These are phyloP conservation scores for Hypoxylon sp. DNA, from an alignment of 2,329 filamentous ascomycete genomes.

Conservation along the genomic window DNA sequence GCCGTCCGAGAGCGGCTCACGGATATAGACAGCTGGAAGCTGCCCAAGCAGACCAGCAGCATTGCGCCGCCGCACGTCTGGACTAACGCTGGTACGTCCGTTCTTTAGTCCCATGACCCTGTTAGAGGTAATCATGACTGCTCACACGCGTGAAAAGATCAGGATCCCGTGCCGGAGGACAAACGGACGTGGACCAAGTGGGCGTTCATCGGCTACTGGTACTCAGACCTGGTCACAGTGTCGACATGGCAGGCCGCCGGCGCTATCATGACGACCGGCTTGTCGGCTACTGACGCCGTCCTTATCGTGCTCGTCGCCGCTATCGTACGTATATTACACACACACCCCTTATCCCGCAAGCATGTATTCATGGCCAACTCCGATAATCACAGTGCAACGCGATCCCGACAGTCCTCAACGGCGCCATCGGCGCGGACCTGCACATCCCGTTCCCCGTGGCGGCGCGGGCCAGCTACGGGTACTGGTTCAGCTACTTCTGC, in stretches of 20 bases:
- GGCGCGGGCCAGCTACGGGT: slow-evolving; percentile 53
- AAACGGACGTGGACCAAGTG: slow-evolving; percentile 54
- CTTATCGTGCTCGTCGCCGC: slow-evolving; percentile 57
- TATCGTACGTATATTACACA: slow-evolving; percentile 39
- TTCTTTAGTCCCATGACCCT: too few species aligned
- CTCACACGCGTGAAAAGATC: too few species aligned
- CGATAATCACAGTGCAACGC: slow-evolving; percentile 47
- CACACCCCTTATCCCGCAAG: background rate
- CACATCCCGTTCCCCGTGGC: slow-evolving; percentile 53
- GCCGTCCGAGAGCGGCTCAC: slow-evolving; percentile 37
- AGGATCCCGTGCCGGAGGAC: slow-evolving; percentile 48
- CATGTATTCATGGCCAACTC: background rate
- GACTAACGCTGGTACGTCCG: slow-evolving; percentile 41
- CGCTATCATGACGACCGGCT: slow-evolving; percentile 43
- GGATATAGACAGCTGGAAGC: slow-evolving; percentile 42
- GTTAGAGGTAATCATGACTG: too few species aligned
- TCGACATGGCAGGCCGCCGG: slow-evolving; percentile 44
- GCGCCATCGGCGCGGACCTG: slow-evolving; percentile 45
- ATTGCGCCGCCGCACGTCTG: slow-evolving; percentile 45
- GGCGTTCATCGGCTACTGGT: slow-evolving; percentile 58
- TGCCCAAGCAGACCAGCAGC: slow-evolving; percentile 45
- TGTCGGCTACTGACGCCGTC: slow-evolving; percentile 54
- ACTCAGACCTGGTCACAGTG: slow-evolving; percentile 52
- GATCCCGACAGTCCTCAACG: slow-evolving; percentile 56
- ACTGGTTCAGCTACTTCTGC: slow-evolving; percentile 44